Evolutionary conservation across 192 early-diverging fungal genomes (phyloP).

Genomic region (Backusella tuberculispora): DNA sequence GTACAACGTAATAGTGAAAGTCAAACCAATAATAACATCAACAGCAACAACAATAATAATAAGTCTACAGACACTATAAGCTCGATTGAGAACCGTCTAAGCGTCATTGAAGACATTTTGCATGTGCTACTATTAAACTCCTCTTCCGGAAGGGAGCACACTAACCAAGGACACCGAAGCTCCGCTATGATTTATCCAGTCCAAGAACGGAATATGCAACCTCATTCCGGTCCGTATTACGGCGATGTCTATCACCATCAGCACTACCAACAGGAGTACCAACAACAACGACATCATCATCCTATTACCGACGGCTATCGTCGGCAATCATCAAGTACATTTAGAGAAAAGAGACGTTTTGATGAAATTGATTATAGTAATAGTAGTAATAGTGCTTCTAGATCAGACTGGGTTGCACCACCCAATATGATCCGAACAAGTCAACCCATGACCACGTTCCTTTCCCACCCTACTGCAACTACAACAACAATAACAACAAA

Average conservation of each 20-base stretch:
- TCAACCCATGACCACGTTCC: neutral
- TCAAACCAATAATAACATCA: neutral
- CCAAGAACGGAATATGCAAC: constrained; percentile 20
- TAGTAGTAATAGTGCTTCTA: neutral
- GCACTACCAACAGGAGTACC: no score
- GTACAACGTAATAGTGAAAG: neutral
- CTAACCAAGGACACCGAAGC: constrained; percentile 9
- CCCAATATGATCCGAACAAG: neutral
- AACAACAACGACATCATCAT: neutral
- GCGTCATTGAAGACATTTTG: constrained; percentile 30
- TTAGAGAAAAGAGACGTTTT: neutral
- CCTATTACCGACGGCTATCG: neutral
- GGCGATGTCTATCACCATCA: constrained; percentile 8
- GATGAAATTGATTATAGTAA: neutral
- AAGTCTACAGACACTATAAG: constrained; percentile 12
- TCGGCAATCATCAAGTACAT: neutral
- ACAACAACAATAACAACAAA: neutral
- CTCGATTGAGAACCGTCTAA: constrained; percentile 29
- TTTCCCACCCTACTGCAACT: neutral
- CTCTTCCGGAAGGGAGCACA: constrained; percentile 7
- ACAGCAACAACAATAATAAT: neutral
- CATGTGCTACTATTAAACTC: constrained; percentile 20
- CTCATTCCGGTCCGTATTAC: constrained; percentile 29
- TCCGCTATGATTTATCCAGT: neutral
- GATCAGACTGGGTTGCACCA: constrained; percentile 12